Evolutionary conservation across 2,329 filamentous ascomycete genomes (phyloP), one percentile per base, ranked within the genome.

Genomic region (Fusarium sp.): DNA sequence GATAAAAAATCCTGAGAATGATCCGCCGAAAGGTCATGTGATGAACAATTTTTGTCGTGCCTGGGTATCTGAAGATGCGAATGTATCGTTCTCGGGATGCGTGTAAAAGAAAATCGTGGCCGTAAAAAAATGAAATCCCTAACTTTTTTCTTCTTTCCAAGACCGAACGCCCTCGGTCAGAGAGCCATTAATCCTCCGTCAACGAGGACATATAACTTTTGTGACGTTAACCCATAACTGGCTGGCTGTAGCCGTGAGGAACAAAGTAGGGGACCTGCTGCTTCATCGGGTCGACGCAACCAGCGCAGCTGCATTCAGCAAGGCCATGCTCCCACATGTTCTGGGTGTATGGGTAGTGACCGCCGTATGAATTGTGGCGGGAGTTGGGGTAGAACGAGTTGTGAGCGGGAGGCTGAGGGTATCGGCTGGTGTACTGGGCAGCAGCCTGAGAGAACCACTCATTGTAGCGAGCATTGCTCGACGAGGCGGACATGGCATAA

Each of bases 401-500:
- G 61, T 82, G 81, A 7, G 76, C 75, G 11, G 79, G 67, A n/a
- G 77, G 76, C 42, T 83, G 81, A 53, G 83, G 81, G 61, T 84
- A 85, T 16, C 82, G 81, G 16, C 65, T 80, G 68, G 80, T 79
- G 65, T 83, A 82, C 73, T 82, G 81, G 6, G 79, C 78, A 20
- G 79, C 75, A 38, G 80, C 79, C 62, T 83, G 81, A 8, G 80
- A 78, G 64, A 88, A 87, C 85, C 85, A 89, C 44, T 89, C 86
- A 25, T 86, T 84, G 76, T 88, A 88, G 34, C 82, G 84, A 20
- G 83, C 79, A 60, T 87, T 87, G 68, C 82, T 81, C 1, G 85
- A 84, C 0, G 85, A 81, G 4, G 86, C 84, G 42, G 86, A 87
- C 76, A 84, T 83, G 53, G 82, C 79, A 67, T 88, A 87, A 70